A percentile compares a stretch with the other conserved stretches of the same genome.
Evolutionary conservation across 2,329 filamentous ascomycete species (phyloP).

Genomic region (Colletotrichum gigasporum): DNA sequence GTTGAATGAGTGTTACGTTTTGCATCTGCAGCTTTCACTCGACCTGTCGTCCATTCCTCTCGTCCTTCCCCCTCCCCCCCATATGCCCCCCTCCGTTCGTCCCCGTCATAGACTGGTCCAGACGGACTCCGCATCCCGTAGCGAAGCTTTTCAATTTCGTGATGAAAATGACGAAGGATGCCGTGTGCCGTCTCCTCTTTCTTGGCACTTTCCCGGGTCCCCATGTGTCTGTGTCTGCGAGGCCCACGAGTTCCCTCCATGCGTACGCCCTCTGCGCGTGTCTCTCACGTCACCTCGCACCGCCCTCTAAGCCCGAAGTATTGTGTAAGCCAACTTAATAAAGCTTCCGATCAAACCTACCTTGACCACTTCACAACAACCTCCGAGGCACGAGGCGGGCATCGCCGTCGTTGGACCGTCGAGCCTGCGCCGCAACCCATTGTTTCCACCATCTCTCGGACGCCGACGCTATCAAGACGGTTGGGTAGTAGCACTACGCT

Average conservation of each 20-base stretch:
- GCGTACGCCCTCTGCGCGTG: not conserved
- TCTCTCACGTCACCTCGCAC: slow-evolving; percentile 1
- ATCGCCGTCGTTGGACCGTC: not conserved
- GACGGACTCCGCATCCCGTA: not conserved
- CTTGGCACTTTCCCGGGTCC: slow-evolving; percentile 2
- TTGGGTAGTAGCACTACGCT: no score
- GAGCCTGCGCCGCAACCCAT: not conserved
- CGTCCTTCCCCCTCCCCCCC: not conserved
- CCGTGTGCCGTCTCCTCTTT: slow-evolving; percentile 5
- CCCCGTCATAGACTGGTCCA: slow-evolving; percentile 5
- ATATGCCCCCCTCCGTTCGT: not conserved
- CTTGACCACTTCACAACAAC: not conserved
- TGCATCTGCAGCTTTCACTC: slow-evolving; percentile 18
- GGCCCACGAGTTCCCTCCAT: not conserved
- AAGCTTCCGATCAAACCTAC: not conserved
- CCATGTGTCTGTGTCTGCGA: not conserved
- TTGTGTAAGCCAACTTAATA: slow-evolving; percentile 8
- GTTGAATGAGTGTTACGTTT: slow-evolving; percentile 18
- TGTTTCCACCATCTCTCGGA: no score
- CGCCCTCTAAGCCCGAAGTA: no score
- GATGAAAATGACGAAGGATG: not conserved
- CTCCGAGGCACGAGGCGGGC: slow-evolving; percentile 5
- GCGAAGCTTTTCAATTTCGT: slow-evolving; percentile 16
- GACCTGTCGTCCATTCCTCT: slow-evolving; percentile 15
- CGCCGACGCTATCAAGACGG: no score